Percentiles rank a stretch among this genome's conserved stretches.
These are phyloP conservation scores for Ceratobasidium papillatum DNA, from an alignment of 1,284 basidiomycete genomes.

Conservation along the genomic window DNA sequence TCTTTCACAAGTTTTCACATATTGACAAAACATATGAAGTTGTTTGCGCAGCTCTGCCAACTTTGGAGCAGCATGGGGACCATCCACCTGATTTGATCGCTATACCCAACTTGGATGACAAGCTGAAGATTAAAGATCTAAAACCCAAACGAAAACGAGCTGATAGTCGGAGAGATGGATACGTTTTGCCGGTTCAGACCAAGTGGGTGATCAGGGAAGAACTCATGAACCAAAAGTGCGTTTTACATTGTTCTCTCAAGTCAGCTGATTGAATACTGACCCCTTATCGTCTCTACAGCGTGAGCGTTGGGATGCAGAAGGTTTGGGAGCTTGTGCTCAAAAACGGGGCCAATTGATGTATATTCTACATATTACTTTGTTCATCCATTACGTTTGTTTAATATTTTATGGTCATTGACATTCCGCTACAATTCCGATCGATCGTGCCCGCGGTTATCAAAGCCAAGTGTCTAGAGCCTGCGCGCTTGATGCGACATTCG, in stretches of 20 bases:
- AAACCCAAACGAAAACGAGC: conserved; percentile 31
- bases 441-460: neutral
- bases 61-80: conserved; percentile 16
- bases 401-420: neutral
- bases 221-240: conserved; percentile 71
- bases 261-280: neutral
- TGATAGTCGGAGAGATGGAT: conserved; percentile 34
- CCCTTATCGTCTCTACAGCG: neutral
- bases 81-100: conserved; percentile 4
- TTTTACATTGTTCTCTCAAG: conserved; percentile 43
- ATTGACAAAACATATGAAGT: conserved; percentile 89
- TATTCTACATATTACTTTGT: neutral
- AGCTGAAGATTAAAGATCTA: conserved; percentile 3
- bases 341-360: neutral
- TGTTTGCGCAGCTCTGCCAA: conserved; percentile 53
- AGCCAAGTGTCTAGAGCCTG: neutral
- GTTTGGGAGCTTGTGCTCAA: conserved; percentile 21
- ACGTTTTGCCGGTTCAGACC: conserved; percentile 41
- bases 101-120: conserved; percentile 3
- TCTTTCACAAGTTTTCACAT: conserved; percentile 89
- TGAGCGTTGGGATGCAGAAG: conserved; percentile 30
- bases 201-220: conserved; percentile 65
- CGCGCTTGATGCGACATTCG: neutral
- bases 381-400: neutral
- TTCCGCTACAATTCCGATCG: neutral